Conservation (phyloP, 2,329 filamentous ascomycete genomes). For the Fusarium scirpi region DNA sequence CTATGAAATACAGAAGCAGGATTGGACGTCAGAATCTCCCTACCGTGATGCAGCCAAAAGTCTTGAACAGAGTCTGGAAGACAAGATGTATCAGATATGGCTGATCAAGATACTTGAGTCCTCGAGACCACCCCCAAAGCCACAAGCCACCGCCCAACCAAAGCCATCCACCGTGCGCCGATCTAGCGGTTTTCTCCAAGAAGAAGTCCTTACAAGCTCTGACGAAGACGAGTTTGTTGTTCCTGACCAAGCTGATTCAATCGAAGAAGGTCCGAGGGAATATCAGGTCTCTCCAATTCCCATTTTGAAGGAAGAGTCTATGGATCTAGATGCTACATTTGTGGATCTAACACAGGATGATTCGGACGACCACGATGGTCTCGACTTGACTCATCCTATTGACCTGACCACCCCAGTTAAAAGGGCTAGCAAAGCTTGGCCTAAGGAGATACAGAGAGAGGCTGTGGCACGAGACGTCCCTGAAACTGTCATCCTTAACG, state of each 20-base stretch:
- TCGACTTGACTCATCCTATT: slow-evolving; percentile 27
- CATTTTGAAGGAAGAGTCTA: slow-evolving; percentile 40
- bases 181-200: slow-evolving; percentile 48
- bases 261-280: not conserved
- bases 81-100: slow-evolving; percentile 68
- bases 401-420: slow-evolving; percentile 46
- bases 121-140: slow-evolving; percentile 55
- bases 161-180: slow-evolving; percentile 12
- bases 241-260: slow-evolving; percentile 35
- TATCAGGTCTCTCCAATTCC: not conserved
- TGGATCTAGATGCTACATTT: slow-evolving; percentile 21
- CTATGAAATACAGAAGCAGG: slow-evolving; percentile 62
- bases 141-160: slow-evolving; percentile 40
- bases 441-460: not conserved
- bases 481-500: not conserved
- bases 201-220: slow-evolving; percentile 64
- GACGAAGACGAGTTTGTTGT: slow-evolving; percentile 67
- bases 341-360: slow-evolving; percentile 50
- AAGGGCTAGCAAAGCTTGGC: not conserved
- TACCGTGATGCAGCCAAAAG: slow-evolving; percentile 67
- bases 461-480: not conserved
- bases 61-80: slow-evolving; percentile 74
- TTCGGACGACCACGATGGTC: slow-evolving; percentile 24
- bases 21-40: slow-evolving; percentile 65
- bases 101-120: slow-evolving; percentile 60